Base-by-base conservation (phyloP, 495 filamentous ascomycete genomes). In the Chaetomidium leptoderma region DNA sequence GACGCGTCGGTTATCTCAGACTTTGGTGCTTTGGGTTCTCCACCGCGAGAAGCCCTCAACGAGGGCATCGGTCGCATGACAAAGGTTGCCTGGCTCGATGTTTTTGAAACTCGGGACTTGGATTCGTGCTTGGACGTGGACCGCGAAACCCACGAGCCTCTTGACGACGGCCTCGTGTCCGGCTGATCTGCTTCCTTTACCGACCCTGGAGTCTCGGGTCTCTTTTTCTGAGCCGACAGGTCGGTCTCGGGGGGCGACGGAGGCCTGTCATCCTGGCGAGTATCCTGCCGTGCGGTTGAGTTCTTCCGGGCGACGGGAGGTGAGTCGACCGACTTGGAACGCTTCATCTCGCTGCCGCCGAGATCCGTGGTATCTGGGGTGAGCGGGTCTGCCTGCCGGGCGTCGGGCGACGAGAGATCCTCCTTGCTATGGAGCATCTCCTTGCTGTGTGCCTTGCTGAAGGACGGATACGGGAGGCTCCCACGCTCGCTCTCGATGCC, bases 361-460 rank as follows among this genome's bases (percentile, higher is more conserved):
- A 92, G 66, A 63, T 93, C 90, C 36, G 90, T 93, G 32, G 87
- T 77, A 53, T 92, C 88, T 16, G 90, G 90, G 0, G 90, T 93
- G 55, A 83, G 85, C 32, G 85, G 86, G 55, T 80, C 79, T 6
- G 70, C 66, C 55, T 70, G 72, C 26, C 68, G 72, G 36, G 74
- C 66, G 3, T 61, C 66, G 23, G 65, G 44, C 7, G 53, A 52
- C 23, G 65, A 70, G 52, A 83, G 52, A 60, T 84, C 81, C 55
- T 85, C 83, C 62, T 79, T 78, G 67, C 80, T 83, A 47, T 78
- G 74, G 32, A 93, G 77, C 39, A 81, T 79, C 67, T 95, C 90
- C 69, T 90, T 92, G 80, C 89, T 93, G 68, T 95, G 87, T 35
- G 86, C 85, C 70, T 95, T 96, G 66, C 87, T 92, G 74, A 95